phyloP scores from a whole-genome alignment of 345 rosid genomes.

The Populus tremula region DNA sequence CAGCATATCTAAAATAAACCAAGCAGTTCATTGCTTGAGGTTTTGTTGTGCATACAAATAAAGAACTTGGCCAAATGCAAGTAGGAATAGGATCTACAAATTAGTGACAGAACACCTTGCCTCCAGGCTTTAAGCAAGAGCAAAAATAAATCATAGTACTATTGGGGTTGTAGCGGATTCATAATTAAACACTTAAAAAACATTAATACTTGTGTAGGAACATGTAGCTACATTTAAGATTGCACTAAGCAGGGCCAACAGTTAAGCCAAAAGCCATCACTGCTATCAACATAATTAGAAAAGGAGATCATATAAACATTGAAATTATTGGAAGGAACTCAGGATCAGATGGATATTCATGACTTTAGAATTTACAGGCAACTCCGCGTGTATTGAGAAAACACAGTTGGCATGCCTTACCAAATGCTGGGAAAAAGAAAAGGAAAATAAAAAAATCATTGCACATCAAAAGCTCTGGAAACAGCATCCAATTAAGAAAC shows the following conservation, averaged over 20 bases:
- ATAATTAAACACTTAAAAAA: background rate
- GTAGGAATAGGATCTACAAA: background rate
- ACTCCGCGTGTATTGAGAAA: background rate
- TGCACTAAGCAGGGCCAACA: conserved; percentile 19
- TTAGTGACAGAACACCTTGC: background rate
- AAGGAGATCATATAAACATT: background rate
- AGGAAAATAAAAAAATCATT: background rate
- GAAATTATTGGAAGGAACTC: background rate
- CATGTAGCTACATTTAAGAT: conserved; percentile 16
- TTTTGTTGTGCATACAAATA: background rate
- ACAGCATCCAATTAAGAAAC: background rate
- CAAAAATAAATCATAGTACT: background rate
- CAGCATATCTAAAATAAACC: background rate
- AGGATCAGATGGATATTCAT: background rate
- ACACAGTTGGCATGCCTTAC: background rate
- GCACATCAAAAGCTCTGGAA: background rate
- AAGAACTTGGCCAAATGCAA: background rate
- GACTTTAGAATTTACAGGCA: background rate
- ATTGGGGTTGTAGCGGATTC: background rate
- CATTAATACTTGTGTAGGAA: conserved; percentile 6
- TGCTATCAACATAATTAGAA: conserved; percentile 14
- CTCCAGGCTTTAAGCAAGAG: background rate
- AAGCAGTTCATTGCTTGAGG: background rate
- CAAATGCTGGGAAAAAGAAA: background rate
- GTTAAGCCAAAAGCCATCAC: conserved; percentile 23